Evolutionary conservation across 345 rosid species (phyloP).

Genomic region (Excoecaria agallocha): DNA sequence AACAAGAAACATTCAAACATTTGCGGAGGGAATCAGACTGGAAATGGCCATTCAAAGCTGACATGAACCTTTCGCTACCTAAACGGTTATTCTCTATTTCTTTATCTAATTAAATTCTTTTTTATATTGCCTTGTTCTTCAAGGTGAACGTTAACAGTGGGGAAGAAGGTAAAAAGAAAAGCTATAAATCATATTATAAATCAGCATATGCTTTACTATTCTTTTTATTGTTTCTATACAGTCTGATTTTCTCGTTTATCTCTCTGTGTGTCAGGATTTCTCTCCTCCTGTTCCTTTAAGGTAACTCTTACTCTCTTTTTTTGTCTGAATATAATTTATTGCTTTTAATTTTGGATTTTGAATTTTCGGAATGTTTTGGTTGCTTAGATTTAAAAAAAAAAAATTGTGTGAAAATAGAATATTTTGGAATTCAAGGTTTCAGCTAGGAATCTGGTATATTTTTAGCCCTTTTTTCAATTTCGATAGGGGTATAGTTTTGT

Average conservation of each 20-base stretch:
- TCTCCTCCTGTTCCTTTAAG: neutral
- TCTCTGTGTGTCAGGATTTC: constrained; percentile 13
- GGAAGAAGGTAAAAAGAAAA: neutral
- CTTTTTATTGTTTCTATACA: constrained; percentile 2
- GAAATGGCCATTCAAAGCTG: neutral
- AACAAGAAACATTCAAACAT: constrained; percentile 30
- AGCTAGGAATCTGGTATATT: neutral
- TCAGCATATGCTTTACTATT: neutral
- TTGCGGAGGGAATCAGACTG: constrained; percentile 29
- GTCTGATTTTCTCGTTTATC: constrained; percentile 22
- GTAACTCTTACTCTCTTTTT: neutral
- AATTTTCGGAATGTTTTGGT: neutral
- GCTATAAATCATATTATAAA: neutral
- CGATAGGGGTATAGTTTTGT: neutral
- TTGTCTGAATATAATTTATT: too few relatives aligned
- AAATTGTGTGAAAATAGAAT: too few relatives aligned
- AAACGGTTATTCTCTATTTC: constrained; percentile 31
- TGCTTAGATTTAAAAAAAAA: neutral
- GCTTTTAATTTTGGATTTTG: too few relatives aligned
- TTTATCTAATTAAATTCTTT: neutral
- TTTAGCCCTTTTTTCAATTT: neutral
- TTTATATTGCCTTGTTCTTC: constrained; percentile 1
- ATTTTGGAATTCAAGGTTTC: neutral
- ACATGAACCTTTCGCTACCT: constrained; percentile 23
- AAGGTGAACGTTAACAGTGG: constrained; percentile 1